phyloP scores from a whole-genome alignment of 1,284 basidiomycete species.

The Microbotryum silenes-acaulis region DNA sequence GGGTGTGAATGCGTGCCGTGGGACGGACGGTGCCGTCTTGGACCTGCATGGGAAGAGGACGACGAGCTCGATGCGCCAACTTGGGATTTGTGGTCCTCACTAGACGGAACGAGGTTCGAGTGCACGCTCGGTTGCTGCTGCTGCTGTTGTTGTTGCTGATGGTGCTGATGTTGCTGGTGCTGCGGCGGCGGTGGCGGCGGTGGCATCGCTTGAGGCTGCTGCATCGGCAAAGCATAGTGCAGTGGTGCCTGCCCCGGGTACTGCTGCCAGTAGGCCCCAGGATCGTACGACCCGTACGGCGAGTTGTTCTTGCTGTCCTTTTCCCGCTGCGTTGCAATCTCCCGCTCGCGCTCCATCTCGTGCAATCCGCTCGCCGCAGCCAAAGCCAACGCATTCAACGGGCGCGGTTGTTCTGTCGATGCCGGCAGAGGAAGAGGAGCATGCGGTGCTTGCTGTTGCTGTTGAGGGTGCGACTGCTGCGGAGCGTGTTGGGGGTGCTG shows the following conservation, averaged over 20 bases:
- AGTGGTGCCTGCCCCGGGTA: conserved; percentile 1
- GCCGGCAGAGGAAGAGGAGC: conserved; percentile 1
- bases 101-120: not conserved
- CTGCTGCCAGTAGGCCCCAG: conserved; percentile 17
- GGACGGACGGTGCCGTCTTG: conserved; percentile 5
- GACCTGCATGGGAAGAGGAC: not conserved
- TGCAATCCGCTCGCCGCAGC: conserved; percentile 29
- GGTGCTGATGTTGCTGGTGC: not conserved
- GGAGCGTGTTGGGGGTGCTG: conserved; percentile 16
- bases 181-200: not conserved
- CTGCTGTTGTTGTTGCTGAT: not conserved
- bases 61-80: conserved; percentile 3
- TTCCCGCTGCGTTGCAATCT: conserved; percentile 14
- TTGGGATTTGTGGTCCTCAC: not conserved
- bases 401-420: conserved; percentile 10
- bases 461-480: conserved; percentile 1
- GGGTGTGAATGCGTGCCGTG: conserved; percentile 4
- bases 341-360: conserved; percentile 30
- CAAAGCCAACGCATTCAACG: conserved; percentile 27
- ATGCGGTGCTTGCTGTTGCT: not conserved
- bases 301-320: conserved; percentile 16
- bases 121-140: not conserved
- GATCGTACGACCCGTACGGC: conserved; percentile 25
- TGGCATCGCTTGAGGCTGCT: conserved; percentile 5
- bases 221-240: not conserved